Conservation (phyloP, 768 basidiomycete species). For the Lentinus tigrinus region DNA sequence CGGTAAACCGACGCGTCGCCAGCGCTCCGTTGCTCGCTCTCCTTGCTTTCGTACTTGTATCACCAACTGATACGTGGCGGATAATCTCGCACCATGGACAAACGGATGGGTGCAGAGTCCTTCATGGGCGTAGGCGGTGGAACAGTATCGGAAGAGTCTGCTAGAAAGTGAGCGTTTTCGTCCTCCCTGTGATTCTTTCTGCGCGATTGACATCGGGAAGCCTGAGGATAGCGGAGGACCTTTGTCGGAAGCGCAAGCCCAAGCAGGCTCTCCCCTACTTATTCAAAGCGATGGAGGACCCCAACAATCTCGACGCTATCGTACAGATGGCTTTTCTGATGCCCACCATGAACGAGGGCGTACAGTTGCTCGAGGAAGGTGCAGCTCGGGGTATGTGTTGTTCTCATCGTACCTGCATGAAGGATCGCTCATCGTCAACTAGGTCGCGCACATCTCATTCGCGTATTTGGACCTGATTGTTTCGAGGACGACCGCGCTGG, state of each 20-base stretch:
- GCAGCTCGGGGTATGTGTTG: slow-evolving; percentile 22
- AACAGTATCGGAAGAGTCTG: slow-evolving; percentile 13
- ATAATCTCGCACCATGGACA: slow-evolving; percentile 5
- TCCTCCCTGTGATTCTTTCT: not conserved
- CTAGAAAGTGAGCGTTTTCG: slow-evolving; percentile 6
- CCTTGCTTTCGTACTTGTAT: not conserved
- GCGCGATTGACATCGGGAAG: slow-evolving; percentile 16
- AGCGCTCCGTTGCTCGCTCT: not conserved
- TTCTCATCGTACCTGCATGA: not conserved
- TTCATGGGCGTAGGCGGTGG: slow-evolving; percentile 17
- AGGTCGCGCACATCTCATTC: slow-evolving; percentile 32
- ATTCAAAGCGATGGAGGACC: slow-evolving; percentile 38
- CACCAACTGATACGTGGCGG: not conserved
- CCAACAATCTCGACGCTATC: slow-evolving; percentile 40
- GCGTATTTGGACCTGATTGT: slow-evolving; percentile 30
- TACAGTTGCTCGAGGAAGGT: slow-evolving; percentile 30
- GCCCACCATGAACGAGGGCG: slow-evolving; percentile 26
- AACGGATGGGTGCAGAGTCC: slow-evolving; percentile 13
- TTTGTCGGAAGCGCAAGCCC: slow-evolving; percentile 33
- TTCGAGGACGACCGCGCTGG: slow-evolving; percentile 37
- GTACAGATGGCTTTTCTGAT: slow-evolving; percentile 37
- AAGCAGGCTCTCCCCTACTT: slow-evolving; percentile 40
- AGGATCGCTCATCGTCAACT: not conserved
- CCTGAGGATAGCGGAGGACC: slow-evolving; percentile 37
- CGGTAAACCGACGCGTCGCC: not conserved